phyloP scores from a whole-genome alignment of 352 stramenopile species.

The Pythium guiyangense region DNA sequence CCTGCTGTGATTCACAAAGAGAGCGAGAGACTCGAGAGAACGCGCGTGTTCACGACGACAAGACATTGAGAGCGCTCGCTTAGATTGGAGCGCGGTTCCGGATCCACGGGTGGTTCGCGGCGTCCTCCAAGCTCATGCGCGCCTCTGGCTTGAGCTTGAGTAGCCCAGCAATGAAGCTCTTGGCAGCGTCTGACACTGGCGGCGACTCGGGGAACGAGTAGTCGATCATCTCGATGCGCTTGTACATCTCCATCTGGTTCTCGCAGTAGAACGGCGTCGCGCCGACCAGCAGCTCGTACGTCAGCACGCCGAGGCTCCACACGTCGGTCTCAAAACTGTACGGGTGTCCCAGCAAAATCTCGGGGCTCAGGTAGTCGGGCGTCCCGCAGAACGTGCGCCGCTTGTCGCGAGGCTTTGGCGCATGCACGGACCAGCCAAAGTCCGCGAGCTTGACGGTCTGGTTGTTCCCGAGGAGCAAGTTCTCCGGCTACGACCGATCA shows the following conservation, averaged over 20 bases:
- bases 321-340: constrained; percentile 71
- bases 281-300: constrained; percentile 78
- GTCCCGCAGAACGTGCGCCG: constrained; percentile 82
- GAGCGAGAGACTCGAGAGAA: no score
- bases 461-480: constrained; percentile 71
- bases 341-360: constrained; percentile 63
- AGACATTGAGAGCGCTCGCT: neutral
- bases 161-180: constrained; percentile 57
- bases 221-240: constrained; percentile 55
- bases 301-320: constrained; percentile 83
- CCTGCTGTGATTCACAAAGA: constrained; percentile 24
- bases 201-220: constrained; percentile 52
- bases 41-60: neutral
- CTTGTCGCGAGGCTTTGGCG: constrained; percentile 45
- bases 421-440: constrained; percentile 85
- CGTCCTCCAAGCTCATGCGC: constrained; percentile 58
- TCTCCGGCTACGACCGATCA: constrained; percentile 52
- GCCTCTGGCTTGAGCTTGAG: constrained; percentile 48
- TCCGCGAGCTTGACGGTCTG: constrained; percentile 83
- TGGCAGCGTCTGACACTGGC: constrained; percentile 45
- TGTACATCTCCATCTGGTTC: constrained; percentile 83
- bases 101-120: constrained; percentile 59
- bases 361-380: constrained; percentile 81
- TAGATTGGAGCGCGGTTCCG: constrained; percentile 29
- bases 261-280: constrained; percentile 75